Conservation (phyloP, 805 yeast genomes). For the Brettanomyces custersianus region DNA sequence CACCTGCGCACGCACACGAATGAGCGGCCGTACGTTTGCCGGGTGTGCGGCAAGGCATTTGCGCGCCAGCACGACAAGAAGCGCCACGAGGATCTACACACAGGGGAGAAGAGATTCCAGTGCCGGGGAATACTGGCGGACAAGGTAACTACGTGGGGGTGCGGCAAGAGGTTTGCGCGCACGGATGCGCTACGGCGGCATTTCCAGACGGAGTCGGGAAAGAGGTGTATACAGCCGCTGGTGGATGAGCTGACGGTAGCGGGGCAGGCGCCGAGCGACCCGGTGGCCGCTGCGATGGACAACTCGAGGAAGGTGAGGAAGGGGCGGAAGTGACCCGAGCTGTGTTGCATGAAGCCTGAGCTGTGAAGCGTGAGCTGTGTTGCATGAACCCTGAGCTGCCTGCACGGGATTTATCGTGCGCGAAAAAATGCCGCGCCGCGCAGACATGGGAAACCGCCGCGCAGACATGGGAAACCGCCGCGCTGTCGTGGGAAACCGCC, state of each 20-base stretch:
- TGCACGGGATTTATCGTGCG: no score
- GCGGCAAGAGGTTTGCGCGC: conserved; percentile 71
- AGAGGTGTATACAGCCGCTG: conserved; percentile 58
- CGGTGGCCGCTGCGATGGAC: conserved; percentile 5
- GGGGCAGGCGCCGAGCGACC: conserved; percentile 1
- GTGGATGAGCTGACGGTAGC: conserved; percentile 32
- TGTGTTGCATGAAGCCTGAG: no score
- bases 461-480: no score
- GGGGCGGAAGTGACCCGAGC: no score
- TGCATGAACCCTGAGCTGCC: neutral
- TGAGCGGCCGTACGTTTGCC: conserved; percentile 69
- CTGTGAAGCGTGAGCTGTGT: neutral
- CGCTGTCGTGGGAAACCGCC: no score
- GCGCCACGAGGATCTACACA: conserved; percentile 67
- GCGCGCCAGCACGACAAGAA: conserved; percentile 73
- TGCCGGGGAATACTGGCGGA: conserved; percentile 53
- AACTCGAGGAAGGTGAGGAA: neutral
- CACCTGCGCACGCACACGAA: conserved; percentile 87
- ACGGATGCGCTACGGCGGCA: conserved; percentile 75
- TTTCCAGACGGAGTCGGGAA: conserved; percentile 72
- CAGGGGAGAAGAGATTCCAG: conserved; percentile 66
- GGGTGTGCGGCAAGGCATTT: conserved; percentile 71
- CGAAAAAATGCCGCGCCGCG: no score
- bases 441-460: no score
- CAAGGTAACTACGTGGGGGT: conserved; percentile 59